These are phyloP conservation scores for Rhodotorula graminis DNA, from an alignment of 768 basidiomycete genomes.

Conservation along the genomic window DNA sequence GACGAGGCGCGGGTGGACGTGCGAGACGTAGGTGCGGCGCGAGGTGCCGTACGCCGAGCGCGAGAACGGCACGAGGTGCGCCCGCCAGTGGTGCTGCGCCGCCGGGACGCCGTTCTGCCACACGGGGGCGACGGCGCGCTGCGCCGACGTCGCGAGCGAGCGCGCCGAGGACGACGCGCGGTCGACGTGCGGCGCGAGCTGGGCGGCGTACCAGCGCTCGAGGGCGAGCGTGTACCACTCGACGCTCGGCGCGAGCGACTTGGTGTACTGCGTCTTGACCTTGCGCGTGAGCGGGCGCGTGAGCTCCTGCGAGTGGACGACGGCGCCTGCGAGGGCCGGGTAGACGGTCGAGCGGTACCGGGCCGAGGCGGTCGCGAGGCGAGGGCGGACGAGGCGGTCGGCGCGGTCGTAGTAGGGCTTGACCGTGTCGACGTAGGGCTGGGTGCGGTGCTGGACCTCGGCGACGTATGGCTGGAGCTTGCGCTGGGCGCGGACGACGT, in stretches of 20 bases:
- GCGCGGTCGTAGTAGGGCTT: constrained; percentile 15
- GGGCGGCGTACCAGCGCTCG: constrained; percentile 20
- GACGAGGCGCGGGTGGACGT: constrained; percentile 37
- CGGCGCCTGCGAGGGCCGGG: constrained; percentile 12
- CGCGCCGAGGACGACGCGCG: too few relatives aligned
- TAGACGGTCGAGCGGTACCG: constrained; percentile 1
- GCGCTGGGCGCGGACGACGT: constrained; percentile 7
- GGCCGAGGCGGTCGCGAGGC: neutral
- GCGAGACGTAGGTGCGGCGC: constrained; percentile 29
- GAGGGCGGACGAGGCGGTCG: constrained; percentile 17
- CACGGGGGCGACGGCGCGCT: constrained; percentile 15
- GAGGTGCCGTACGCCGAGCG: constrained; percentile 29
- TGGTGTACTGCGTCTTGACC: constrained; percentile 19
- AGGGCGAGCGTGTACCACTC: constrained; percentile 28
- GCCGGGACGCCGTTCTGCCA: constrained; percentile 27
- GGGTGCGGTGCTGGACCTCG: neutral
- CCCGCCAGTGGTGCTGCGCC: constrained; percentile 24
- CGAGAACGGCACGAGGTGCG: constrained; percentile 34
- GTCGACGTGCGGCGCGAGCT: constrained; percentile 27
- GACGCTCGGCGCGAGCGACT: constrained; percentile 28
- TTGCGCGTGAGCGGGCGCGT: constrained; percentile 13
- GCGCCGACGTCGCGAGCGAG: neutral
- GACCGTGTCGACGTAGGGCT: constrained; percentile 23
- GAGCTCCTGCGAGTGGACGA: constrained; percentile 3
- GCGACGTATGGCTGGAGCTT: constrained; percentile 29